These are phyloP conservation scores for Mortierella antarctica DNA, from an alignment of 192 early-diverging fungal genomes.

Conservation along the genomic window DNA sequence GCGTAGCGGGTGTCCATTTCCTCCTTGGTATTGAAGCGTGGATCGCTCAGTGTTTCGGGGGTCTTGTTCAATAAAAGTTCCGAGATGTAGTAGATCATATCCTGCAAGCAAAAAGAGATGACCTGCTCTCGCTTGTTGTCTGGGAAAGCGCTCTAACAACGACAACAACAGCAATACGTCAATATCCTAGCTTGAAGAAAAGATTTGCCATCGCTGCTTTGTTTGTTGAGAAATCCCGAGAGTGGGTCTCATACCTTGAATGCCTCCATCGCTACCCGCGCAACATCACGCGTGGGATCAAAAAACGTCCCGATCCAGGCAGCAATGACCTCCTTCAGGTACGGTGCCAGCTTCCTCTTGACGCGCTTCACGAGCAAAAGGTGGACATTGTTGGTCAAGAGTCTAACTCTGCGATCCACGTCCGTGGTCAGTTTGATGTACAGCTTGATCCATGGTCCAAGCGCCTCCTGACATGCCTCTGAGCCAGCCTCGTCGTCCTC, in stretches of 20 bases:
- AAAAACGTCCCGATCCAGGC: slow-evolving; percentile 87
- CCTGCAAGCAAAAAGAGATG: slow-evolving; percentile 79
- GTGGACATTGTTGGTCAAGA: slow-evolving; percentile 75
- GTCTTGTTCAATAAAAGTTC: slow-evolving; percentile 82
- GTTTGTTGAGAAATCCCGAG: neutral
- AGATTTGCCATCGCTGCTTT: no score
- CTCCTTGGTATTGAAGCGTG: slow-evolving; percentile 77
- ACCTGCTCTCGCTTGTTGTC: slow-evolving; percentile 79
- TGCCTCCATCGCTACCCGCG: slow-evolving; percentile 66
- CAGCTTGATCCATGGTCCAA: slow-evolving; percentile 65
- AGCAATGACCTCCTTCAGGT: slow-evolving; percentile 84
- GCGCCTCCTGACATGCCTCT: slow-evolving; percentile 53
- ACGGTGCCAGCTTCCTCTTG: slow-evolving; percentile 80
- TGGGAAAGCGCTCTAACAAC: slow-evolving; percentile 79
- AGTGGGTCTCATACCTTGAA: slow-evolving; percentile 67
- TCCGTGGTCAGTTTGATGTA: slow-evolving; percentile 79
- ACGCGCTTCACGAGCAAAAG: slow-evolving; percentile 69
- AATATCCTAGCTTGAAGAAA: no score
- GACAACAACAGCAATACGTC: neutral
- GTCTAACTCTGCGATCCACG: slow-evolving; percentile 86
- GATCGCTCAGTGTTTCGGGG: slow-evolving; percentile 84
- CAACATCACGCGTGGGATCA: slow-evolving; percentile 85
- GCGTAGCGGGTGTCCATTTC: slow-evolving; percentile 79
- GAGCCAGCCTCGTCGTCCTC: slow-evolving; percentile 60
- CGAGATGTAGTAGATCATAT: slow-evolving; percentile 75